Conservation (phyloP, 169 alveolate genomes). For the Eimeria brunetti region DNA sequence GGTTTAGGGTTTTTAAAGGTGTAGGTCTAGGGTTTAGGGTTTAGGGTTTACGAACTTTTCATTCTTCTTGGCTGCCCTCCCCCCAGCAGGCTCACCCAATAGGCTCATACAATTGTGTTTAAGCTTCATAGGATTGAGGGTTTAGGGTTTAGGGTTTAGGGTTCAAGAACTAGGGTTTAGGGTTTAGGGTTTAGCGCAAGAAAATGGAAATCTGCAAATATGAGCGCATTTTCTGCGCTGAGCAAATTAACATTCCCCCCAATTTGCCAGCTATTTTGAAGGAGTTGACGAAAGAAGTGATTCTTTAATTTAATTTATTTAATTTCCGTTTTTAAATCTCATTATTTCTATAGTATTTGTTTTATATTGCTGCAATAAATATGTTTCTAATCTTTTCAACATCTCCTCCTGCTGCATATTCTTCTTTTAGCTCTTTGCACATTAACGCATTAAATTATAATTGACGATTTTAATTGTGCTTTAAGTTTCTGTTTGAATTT, state of each 20-base stretch:
- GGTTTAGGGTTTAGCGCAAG: not conserved
- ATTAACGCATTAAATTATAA: too few relatives aligned
- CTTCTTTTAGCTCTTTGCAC: too few relatives aligned
- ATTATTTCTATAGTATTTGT: not conserved
- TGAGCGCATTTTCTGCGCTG: constrained; percentile 82
- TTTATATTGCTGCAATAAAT: not conserved
- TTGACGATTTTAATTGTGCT: too few relatives aligned
- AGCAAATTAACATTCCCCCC: constrained; percentile 78
- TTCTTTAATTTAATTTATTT: not conserved
- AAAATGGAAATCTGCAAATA: constrained; percentile 48
- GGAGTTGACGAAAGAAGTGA: constrained; percentile 62
- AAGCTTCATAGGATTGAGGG: not conserved
- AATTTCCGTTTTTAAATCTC: not conserved
- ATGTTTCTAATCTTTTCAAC: too few relatives aligned
- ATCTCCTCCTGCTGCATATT: too few relatives aligned
- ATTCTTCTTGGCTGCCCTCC: too few relatives aligned
- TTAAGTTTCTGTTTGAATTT: too few relatives aligned
- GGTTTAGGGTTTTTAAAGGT: not conserved
- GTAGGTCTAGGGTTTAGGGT: too few relatives aligned
- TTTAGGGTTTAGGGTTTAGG: constrained; percentile 15
- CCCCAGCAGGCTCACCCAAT: too few relatives aligned
- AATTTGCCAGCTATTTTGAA: constrained; percentile 61
- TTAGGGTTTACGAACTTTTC: too few relatives aligned
- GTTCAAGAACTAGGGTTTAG: not conserved
- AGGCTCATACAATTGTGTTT: too few relatives aligned